Percentiles rank a stretch among this genome's conserved stretches.
Conservation (phyloP, 2,329 filamentous ascomycete species). For the Fusarium sp. region DNA sequence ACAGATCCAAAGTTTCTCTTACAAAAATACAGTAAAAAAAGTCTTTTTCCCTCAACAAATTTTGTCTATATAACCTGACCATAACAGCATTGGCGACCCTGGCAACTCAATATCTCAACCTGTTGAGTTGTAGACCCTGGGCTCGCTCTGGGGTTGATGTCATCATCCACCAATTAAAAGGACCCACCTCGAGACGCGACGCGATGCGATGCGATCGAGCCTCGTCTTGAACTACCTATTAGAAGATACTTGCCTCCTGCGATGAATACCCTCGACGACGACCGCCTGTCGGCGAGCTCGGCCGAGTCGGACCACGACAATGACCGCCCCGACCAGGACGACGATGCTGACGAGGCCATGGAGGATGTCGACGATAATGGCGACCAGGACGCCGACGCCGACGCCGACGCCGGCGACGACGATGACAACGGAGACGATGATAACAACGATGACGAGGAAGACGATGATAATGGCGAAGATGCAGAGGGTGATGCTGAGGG, state of each 20-base stretch:
- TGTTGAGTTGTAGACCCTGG: not conserved
- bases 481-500: conserved; percentile 52
- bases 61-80: not conserved
- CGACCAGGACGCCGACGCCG: conserved; percentile 49
- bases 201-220: not conserved
- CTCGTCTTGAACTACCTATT: not conserved
- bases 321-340: conserved; percentile 45
- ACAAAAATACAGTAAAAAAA: not conserved
- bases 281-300: conserved; percentile 41
- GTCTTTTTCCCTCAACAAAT: not conserved
- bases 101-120: not conserved
- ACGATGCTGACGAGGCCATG: conserved; percentile 69
- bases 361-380: conserved; percentile 60
- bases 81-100: not conserved
- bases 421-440: conserved; percentile 48
- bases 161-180: not conserved
- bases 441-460: conserved; percentile 53
- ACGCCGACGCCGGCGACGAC: conserved; percentile 48
- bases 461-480: conserved; percentile 52
- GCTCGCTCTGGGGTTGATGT: not conserved
- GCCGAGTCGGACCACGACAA: conserved; percentile 49
- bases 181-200: not conserved
- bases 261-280: conserved; percentile 39
- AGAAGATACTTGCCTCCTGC: not conserved
- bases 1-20: not conserved